phyloP scores from a whole-genome alignment of 1,139 yeast genomes.

The Candida tropicalis region DNA sequence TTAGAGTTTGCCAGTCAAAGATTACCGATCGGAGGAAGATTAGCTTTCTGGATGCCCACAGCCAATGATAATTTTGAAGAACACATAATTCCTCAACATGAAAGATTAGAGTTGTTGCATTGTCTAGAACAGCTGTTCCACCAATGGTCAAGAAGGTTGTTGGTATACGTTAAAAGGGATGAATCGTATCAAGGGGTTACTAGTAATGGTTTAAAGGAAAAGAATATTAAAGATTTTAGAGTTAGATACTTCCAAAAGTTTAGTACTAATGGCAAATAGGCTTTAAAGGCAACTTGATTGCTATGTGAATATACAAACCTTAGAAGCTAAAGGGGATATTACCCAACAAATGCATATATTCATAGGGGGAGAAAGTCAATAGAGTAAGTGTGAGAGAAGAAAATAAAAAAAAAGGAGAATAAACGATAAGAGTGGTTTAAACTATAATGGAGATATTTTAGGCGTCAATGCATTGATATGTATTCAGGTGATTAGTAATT shows the following conservation, averaged over 20 bases:
- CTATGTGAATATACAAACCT: no score
- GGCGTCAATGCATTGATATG: no score
- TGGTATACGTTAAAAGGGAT: constrained; percentile 78
- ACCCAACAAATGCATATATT: no score
- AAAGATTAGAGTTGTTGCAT: constrained; percentile 66
- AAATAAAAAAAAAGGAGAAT: not conserved
- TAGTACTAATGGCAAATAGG: constrained; percentile 32
- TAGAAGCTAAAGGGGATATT: no score
- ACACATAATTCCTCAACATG: constrained; percentile 80
- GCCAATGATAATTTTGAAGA: constrained; percentile 83
- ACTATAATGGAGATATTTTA: no score
- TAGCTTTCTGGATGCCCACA: constrained; percentile 98
- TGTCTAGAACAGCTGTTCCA: constrained; percentile 86
- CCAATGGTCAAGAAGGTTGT: constrained; percentile 86
- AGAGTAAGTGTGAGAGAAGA: no score
- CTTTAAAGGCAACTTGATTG: not conserved
- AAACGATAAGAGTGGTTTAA: no score
- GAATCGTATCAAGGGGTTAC: constrained; percentile 59
- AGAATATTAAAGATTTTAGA: constrained; percentile 62
- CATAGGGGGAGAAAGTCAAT: no score
- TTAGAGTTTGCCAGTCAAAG: constrained; percentile 71
- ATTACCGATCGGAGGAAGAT: constrained; percentile 72
- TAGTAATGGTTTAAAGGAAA: constrained; percentile 44
- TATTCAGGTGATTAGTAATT: no score
- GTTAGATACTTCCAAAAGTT: constrained; percentile 79